Percentiles rank a stretch among this genome's conserved stretches.
Conservation (phyloP, 2,329 filamentous ascomycete genomes). For the Xylaria sp. region DNA sequence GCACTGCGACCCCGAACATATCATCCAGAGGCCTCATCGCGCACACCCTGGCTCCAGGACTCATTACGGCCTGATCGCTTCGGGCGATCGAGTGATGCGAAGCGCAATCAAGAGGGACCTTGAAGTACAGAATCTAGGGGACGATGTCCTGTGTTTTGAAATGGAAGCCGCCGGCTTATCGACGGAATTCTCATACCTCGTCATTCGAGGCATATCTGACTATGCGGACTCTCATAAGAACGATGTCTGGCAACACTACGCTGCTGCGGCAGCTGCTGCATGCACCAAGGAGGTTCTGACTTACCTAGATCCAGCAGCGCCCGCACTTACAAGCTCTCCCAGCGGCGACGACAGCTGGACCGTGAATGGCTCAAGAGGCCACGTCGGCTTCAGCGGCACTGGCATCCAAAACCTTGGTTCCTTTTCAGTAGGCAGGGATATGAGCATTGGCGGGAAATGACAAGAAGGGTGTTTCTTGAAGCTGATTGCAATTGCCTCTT, state of each 20-base stretch:
- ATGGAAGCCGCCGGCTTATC: neutral
- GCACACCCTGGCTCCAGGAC: neutral
- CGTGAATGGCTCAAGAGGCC: neutral
- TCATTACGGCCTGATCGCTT: constrained; percentile 22
- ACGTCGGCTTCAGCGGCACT: neutral
- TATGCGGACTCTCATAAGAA: neutral
- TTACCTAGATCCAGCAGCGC: neutral
- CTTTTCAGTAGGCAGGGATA: neutral
- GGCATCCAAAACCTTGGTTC: neutral
- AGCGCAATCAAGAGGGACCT: constrained; percentile 2
- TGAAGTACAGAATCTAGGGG: neutral
- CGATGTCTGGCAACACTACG: neutral
- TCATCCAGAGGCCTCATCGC: neutral
- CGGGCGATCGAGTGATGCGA: neutral
- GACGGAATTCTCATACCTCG: neutral
- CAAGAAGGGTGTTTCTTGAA: neutral
- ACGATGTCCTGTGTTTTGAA: neutral
- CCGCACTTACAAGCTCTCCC: neutral
- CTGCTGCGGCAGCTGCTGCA: neutral
- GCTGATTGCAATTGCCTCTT: neutral
- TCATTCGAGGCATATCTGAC: neutral
- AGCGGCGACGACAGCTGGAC: neutral
- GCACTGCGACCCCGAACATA: constrained; percentile 20
- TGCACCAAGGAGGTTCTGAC: neutral
- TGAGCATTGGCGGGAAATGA: neutral